Evolutionary conservation across 345 rosid species (phyloP).

Genomic region (Laguncularia racemosa): DNA sequence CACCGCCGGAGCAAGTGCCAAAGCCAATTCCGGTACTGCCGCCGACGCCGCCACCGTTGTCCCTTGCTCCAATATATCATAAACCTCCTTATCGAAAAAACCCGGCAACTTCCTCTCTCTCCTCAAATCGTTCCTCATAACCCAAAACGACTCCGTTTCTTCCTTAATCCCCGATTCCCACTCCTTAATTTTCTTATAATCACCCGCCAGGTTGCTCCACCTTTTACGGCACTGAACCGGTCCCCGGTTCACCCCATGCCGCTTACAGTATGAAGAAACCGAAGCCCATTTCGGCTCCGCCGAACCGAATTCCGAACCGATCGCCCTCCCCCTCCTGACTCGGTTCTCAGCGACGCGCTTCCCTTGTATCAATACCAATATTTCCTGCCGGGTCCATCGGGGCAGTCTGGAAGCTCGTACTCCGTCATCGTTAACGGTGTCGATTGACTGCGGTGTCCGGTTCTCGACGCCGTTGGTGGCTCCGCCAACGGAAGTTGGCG

Average conservation of each 20-base stretch:
- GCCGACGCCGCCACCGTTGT: slow-evolving; percentile 13
- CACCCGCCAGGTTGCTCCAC: slow-evolving; percentile 98
- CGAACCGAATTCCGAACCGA: slow-evolving; percentile 50
- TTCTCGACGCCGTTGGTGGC: slow-evolving; percentile 29
- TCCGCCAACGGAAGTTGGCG: slow-evolving; percentile 5
- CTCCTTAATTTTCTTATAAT: slow-evolving; percentile 88
- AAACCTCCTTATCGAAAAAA: slow-evolving; percentile 88
- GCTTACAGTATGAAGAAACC: slow-evolving; percentile 77
- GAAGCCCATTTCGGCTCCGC: slow-evolving; percentile 94
- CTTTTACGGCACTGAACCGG: slow-evolving; percentile 98
- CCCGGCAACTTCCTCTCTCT: slow-evolving; percentile 89
- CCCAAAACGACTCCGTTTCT: slow-evolving; percentile 88
- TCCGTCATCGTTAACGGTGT: slow-evolving; percentile 47
- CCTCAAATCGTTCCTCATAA: slow-evolving; percentile 83
- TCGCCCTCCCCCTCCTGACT: slow-evolving; percentile 62
- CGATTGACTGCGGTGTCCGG: slow-evolving; percentile 19
- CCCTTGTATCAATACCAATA: slow-evolving; percentile 89
- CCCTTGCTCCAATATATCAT: slow-evolving; percentile 72
- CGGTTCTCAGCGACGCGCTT: slow-evolving; percentile 89
- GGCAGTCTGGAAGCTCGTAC: slow-evolving; percentile 72
- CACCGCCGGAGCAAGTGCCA: slow-evolving; percentile 11
- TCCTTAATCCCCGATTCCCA: slow-evolving; percentile 72
- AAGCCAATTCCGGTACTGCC: slow-evolving; percentile 18
- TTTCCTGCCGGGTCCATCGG: slow-evolving; percentile 97
- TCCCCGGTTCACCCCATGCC: slow-evolving; percentile 91